These are phyloP conservation scores for Vanilla planifolia DNA, from an alignment of 106 monocot species.

Conservation along the genomic window DNA sequence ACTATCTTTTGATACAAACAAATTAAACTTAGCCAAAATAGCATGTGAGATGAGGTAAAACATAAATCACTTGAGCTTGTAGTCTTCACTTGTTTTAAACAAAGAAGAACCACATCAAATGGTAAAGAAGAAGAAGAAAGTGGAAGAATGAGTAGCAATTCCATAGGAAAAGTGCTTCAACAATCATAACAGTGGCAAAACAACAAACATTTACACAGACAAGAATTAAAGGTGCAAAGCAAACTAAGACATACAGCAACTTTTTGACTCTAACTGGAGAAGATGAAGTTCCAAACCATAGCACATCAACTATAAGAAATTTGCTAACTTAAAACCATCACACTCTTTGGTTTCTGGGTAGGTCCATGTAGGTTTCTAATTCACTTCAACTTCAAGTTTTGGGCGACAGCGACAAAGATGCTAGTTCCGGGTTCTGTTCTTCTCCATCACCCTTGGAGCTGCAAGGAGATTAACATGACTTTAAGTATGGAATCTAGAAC, in stretches of 20 bases:
- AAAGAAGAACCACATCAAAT: background rate
- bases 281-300: constrained; percentile 14
- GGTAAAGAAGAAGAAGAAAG: background rate
- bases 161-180: constrained; percentile 17
- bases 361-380: constrained; percentile 16
- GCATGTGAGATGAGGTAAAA: background rate
- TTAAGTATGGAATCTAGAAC: background rate
- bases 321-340: constrained; percentile 9
- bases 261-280: background rate
- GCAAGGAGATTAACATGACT: background rate
- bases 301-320: constrained; percentile 7
- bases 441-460: constrained; percentile 56
- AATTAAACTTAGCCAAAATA: background rate
- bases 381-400: background rate
- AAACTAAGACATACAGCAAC: constrained; percentile 9
- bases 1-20: too few relatives aligned
- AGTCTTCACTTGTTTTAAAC: background rate
- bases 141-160: background rate
- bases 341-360: constrained; percentile 6
- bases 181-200: constrained; percentile 4
- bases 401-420: background rate
- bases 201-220: constrained; percentile 26
- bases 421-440: constrained; percentile 43
- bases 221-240: constrained; percentile 4
- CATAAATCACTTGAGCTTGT: background rate